Evolutionary conservation across 1,284 basidiomycete genomes (phyloP), one percentile per base, ranked within the genome.

Genomic region (Cystobasidium pallidum): DNA sequence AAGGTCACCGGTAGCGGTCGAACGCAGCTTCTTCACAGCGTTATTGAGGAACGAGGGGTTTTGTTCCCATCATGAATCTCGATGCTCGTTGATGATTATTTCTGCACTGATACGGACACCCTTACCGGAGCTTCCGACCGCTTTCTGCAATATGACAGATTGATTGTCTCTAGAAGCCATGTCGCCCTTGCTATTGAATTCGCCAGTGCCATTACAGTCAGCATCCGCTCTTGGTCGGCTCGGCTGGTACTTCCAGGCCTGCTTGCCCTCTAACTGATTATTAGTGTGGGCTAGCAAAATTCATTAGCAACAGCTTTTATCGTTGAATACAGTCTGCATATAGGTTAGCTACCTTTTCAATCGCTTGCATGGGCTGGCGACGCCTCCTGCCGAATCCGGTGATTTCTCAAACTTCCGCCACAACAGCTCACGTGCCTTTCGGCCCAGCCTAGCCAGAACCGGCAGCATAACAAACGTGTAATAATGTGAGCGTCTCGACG

Each of bases 111-210:
- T 57, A 57, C 32, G 54, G 54, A 36, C 52, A 28, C 19, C 54
- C 28, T 6, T 21, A 34, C n/a, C 54, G 54, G 54, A 57, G 30
- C n/a, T 34, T 19, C 19, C n/a, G 54, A 57, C 54, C 54, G 54
- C 54, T 57, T 57, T 57, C 19, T 8, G 30, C 54, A n/a, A 57
- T 57, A n/a, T 13, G 2, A 57, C 36, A 24, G 26, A 34, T 34
- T 57, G 54, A 34, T 34, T 57, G 54, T 34, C 54, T 57, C 54
- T 57, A 57, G 54, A 57, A 57, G 54, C 54, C 54, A 57, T 57
- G 54, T 55, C 10, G 24, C 7, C 15, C 28, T 57, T 32, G 54
- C 54, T 57, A 32, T 6, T 34, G 54, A 57, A 57, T 57, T 57
- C 19, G 30, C 54, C 54, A 57, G 34, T 34, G 32, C 36, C 54